Evolutionary conservation across 208 protist species (phyloP).

Genomic region (Crithidia mellificae): DNA sequence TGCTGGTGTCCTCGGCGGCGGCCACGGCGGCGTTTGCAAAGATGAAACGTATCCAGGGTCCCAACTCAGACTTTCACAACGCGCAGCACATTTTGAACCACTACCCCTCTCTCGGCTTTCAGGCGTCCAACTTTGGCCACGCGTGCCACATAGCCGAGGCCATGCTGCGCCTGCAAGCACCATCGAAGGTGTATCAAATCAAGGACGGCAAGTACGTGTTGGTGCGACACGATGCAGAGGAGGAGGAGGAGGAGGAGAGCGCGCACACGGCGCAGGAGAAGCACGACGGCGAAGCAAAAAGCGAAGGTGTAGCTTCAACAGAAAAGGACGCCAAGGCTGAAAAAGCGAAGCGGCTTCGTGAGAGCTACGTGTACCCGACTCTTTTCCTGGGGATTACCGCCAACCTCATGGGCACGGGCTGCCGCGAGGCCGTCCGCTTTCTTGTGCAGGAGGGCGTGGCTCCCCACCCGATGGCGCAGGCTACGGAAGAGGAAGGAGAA

Average conservation of each 20-base stretch:
- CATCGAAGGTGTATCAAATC: conserved; percentile 52
- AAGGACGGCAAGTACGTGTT: conserved; percentile 62
- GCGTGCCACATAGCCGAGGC: conserved; percentile 47
- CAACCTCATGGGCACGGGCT: conserved; percentile 84
- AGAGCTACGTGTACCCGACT: conserved; percentile 44
- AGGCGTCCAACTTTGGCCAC: conserved; percentile 71
- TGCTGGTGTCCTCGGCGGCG: conserved; percentile 49
- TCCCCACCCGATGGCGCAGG: conserved; percentile 17
- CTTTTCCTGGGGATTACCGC: conserved; percentile 78
- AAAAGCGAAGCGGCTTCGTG: neutral
- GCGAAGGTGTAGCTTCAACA: neutral
- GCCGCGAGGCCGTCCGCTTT: conserved; percentile 78
- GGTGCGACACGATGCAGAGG: conserved; percentile 27
- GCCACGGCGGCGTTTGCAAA: conserved; percentile 21
- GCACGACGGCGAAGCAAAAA: no score
- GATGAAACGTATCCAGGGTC: conserved; percentile 46
- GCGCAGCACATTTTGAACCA: conserved; percentile 28
- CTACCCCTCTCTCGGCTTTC: conserved; percentile 69
- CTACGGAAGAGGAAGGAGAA: neutral
- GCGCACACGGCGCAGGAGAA: no score
- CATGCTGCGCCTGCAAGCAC: conserved; percentile 61
- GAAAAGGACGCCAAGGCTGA: neutral
- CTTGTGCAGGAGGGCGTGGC: conserved; percentile 68
- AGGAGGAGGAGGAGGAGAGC: conserved; percentile 6
- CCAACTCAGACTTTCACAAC: conserved; percentile 36